Conservation (phyloP, 1,139 yeast species). For the Suhomyces ambrosiae region DNA sequence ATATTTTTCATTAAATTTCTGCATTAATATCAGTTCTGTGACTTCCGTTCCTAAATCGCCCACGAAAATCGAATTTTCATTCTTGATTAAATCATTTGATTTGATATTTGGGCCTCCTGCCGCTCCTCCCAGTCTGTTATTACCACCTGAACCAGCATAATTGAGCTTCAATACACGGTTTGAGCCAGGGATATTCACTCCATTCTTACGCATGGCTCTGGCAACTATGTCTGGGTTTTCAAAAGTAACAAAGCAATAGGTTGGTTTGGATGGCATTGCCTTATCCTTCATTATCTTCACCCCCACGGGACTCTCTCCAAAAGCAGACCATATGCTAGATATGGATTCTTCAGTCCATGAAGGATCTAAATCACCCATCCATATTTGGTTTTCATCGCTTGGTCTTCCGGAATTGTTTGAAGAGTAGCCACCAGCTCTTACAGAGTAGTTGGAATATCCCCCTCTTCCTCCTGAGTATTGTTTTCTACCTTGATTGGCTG, state of each 20-base stretch:
- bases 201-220: constrained; percentile 71
- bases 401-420: constrained; percentile 6
- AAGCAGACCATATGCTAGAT: constrained; percentile 60
- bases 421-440: constrained; percentile 4
- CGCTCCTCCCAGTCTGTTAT: background rate
- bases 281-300: constrained; percentile 44
- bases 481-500: constrained; percentile 5
- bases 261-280: constrained; percentile 49
- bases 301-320: constrained; percentile 40
- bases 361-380: constrained; percentile 97
- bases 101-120: background rate
- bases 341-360: constrained; percentile 77
- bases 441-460: constrained; percentile 5
- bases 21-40: constrained; percentile 68
- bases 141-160: constrained; percentile 61
- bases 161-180: constrained; percentile 68
- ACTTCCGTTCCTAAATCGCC: constrained; percentile 83
- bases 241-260: constrained; percentile 85
- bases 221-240: constrained; percentile 64
- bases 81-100: constrained; percentile 13
- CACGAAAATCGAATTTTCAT: constrained; percentile 75
- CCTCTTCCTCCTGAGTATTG: constrained; percentile 5
- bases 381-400: constrained; percentile 41
- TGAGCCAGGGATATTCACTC: constrained; percentile 64
- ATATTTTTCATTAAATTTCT: constrained; percentile 69